Evolutionary conservation across 2,329 filamentous ascomycete species (phyloP).

Genomic region (Ciborinia camelliae): DNA sequence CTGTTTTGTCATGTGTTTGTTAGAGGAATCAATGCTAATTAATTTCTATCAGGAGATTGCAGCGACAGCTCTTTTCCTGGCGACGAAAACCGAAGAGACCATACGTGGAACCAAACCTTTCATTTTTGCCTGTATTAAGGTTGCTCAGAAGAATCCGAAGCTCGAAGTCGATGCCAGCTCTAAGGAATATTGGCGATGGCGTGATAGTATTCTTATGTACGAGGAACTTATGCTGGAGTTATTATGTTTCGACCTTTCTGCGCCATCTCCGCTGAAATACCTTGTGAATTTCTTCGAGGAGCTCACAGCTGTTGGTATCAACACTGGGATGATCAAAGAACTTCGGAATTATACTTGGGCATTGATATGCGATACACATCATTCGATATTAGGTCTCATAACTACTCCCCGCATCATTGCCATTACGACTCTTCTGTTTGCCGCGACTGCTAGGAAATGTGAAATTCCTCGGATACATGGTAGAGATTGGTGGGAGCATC

Average conservation of each 20-base stretch:
- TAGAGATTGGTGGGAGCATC: slow-evolving; percentile 80
- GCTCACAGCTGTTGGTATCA: slow-evolving; percentile 70
- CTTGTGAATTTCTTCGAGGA: slow-evolving; percentile 77
- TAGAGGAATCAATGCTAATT: slow-evolving; percentile 9
- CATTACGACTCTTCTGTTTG: slow-evolving; percentile 82
- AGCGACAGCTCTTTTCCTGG: slow-evolving; percentile 86
- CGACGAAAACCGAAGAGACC: slow-evolving; percentile 96
- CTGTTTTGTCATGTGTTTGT: not conserved
- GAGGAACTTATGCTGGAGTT: slow-evolving; percentile 91
- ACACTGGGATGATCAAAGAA: slow-evolving; percentile 47
- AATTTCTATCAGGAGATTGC: slow-evolving; percentile 63
- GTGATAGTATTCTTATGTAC: slow-evolving; percentile 86
- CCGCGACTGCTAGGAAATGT: slow-evolving; percentile 69
- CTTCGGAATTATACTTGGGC: slow-evolving; percentile 87
- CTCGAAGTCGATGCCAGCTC: slow-evolving; percentile 92
- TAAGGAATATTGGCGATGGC: slow-evolving; percentile 98
- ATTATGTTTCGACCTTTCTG: slow-evolving; percentile 88
- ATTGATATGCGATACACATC: slow-evolving; percentile 85
- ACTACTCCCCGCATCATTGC: slow-evolving; percentile 78
- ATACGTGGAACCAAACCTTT: slow-evolving; percentile 94
- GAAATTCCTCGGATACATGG: slow-evolving; percentile 71
- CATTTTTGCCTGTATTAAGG: slow-evolving; percentile 88
- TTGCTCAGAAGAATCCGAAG: slow-evolving; percentile 90
- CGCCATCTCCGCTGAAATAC: slow-evolving; percentile 82
- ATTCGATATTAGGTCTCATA: slow-evolving; percentile 80